Percentiles rank a stretch among this genome's conserved stretches.
Evolutionary conservation across 306 rosid genomes (phyloP).

Genomic region (Quercus cerris): DNA sequence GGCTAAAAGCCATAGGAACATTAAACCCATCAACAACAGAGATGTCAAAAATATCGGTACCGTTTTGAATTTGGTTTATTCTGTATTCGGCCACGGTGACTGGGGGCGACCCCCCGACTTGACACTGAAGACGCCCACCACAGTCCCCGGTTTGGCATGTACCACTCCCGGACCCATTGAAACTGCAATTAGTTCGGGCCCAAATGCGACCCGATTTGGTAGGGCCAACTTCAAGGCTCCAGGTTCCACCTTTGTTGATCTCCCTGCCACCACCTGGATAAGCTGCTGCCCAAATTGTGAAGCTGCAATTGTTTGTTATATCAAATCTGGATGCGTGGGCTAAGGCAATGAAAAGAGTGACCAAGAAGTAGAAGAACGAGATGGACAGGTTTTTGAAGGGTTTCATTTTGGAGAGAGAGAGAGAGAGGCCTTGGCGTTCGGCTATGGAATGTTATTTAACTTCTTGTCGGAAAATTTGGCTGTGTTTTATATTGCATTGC

Average conservation of each 20-base stretch:
- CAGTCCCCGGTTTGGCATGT: conserved; percentile 35
- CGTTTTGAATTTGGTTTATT: background rate
- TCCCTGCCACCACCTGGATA: no score
- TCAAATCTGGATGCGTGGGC: no score
- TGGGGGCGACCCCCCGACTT: conserved; percentile 20
- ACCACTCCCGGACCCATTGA: conserved; percentile 13
- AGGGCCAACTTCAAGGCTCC: conserved; percentile 5
- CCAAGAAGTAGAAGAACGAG: no score
- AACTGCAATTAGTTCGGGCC: conserved; percentile 40
- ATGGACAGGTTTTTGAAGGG: no score
- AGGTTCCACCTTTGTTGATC: background rate
- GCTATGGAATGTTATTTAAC: no score
- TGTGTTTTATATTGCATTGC: no score
- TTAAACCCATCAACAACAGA: conserved; percentile 33
- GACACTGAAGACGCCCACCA: conserved; percentile 15
- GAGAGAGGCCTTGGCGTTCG: background rate
- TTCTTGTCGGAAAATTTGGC: no score
- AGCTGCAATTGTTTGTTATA: no score
- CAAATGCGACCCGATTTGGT: conserved; percentile 22
- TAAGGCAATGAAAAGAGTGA: no score
- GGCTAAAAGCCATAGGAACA: conserved; percentile 24
- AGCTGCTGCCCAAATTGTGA: no score
- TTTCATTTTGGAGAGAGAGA: no score
- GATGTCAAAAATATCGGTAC: conserved; percentile 18
- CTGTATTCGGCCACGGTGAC: conserved; percentile 29